Evolutionary conservation across 1,284 basidiomycete genomes (phyloP).

Genomic region (Laetiporus sulphureus): DNA sequence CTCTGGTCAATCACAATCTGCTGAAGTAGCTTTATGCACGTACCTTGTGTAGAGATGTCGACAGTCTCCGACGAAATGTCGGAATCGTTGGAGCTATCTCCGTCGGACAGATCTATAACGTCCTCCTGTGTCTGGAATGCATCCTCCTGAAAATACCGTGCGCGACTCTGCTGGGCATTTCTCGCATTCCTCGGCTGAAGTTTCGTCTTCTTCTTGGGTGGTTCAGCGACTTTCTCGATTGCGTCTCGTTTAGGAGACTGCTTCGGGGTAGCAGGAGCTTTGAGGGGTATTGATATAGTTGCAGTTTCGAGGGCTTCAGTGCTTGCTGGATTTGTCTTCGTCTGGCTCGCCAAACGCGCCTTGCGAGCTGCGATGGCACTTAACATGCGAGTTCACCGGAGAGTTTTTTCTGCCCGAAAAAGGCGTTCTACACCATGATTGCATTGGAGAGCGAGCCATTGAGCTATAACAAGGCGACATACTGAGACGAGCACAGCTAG

Average conservation of each 20-base stretch:
- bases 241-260: conserved; percentile 28
- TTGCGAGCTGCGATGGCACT: conserved; percentile 58
- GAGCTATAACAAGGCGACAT: no score
- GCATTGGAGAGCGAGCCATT: conserved; percentile 28
- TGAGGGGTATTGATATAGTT: conserved; percentile 10
- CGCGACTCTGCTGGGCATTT: conserved; percentile 14
- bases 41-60: conserved; percentile 16
- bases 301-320: conserved; percentile 9
- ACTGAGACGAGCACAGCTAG: no score
- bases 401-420: no score
- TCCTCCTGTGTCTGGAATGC: conserved; percentile 31
- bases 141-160: conserved; percentile 32
- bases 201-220: conserved; percentile 26
- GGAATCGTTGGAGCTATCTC: conserved; percentile 28
- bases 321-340: conserved; percentile 5
- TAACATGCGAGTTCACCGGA: no score
- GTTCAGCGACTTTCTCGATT: conserved; percentile 12
- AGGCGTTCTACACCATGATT: no score
- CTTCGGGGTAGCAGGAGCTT: conserved; percentile 10
- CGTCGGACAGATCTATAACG: conserved; percentile 32
- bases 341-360: conserved; percentile 30
- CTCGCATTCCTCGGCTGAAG: conserved; percentile 15
- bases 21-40: conserved; percentile 14
- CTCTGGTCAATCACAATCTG: background rate
- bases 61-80: no score